Evolutionary conservation across 2,329 filamentous ascomycete species (phyloP).

Genomic region (Emmonsiellopsis sp.): DNA sequence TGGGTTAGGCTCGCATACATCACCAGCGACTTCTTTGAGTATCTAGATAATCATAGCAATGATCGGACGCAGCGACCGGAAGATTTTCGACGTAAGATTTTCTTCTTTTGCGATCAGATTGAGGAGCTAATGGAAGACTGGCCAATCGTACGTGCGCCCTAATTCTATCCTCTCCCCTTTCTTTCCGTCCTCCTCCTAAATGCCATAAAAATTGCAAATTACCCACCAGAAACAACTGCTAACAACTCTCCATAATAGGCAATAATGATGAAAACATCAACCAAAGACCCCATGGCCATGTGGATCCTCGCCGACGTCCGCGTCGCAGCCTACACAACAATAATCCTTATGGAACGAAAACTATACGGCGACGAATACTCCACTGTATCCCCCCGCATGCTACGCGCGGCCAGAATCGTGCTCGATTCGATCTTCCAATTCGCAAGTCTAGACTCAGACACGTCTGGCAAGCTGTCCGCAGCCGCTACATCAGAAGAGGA

Average conservation of each 20-base stretch:
- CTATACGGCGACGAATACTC: background rate
- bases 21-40: background rate
- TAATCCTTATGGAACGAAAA: constrained; percentile 3
- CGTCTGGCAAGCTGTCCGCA: background rate
- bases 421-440: background rate
- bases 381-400: background rate
- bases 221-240: background rate
- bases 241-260: background rate
- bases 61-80: background rate
- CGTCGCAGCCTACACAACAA: background rate
- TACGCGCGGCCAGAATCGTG: background rate
- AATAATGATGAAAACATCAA: background rate
- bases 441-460: background rate
- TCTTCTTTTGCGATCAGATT: background rate
- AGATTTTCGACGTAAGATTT: background rate
- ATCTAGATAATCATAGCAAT: background rate
- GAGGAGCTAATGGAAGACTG: constrained; percentile 1
- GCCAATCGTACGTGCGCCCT: background rate
- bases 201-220: background rate
- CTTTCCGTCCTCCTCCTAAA: background rate
- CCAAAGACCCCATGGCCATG: background rate
- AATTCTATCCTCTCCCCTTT: background rate
- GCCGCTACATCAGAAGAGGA: background rate
- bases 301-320: background rate
- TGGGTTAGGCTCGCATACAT: background rate